Percentiles rank a stretch among this genome's conserved stretches.
phyloP scores from a whole-genome alignment of 495 filamentous ascomycete species.

The Chaetomium tenue region DNA sequence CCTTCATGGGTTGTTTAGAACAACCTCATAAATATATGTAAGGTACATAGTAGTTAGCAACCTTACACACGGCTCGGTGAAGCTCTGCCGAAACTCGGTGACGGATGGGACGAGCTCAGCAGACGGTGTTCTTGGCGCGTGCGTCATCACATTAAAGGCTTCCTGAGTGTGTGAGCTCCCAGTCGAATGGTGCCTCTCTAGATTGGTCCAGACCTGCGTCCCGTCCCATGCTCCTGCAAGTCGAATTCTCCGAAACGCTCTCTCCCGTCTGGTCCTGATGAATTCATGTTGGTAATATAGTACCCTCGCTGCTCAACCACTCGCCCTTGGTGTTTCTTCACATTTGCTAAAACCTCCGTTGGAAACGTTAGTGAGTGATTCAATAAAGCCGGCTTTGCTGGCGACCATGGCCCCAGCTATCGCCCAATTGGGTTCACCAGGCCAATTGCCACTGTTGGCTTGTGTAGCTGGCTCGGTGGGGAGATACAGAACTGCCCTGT shows the following conservation, averaged over 20 bases:
- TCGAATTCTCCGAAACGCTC: not conserved
- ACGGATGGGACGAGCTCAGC: not conserved
- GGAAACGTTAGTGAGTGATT: no score
- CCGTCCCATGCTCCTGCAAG: not conserved
- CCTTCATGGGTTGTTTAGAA: no score
- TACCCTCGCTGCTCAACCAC: no score
- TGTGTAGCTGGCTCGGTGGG: no score
- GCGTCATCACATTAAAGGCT: not conserved
- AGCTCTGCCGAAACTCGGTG: conserved; percentile 2
- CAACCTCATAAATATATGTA: no score
- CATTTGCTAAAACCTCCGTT: no score
- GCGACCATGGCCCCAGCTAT: no score
- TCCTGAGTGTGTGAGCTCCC: not conserved
- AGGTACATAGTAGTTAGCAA: not conserved
- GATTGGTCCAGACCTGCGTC: not conserved
- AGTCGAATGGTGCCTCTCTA: not conserved
- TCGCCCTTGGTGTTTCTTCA: no score
- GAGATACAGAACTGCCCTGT: not conserved
- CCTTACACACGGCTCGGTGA: not conserved
- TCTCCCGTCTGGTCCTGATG: not conserved
- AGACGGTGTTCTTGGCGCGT: not conserved
- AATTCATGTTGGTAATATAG: not conserved
- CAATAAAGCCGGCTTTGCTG: no score
- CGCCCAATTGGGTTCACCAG: no score
- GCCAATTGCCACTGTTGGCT: no score